A percentile compares a stretch with the other conserved stretches of the same genome.
Conservation (phyloP, 2,329 filamentous ascomycete genomes). For the Fusarium bulbicola region DNA sequence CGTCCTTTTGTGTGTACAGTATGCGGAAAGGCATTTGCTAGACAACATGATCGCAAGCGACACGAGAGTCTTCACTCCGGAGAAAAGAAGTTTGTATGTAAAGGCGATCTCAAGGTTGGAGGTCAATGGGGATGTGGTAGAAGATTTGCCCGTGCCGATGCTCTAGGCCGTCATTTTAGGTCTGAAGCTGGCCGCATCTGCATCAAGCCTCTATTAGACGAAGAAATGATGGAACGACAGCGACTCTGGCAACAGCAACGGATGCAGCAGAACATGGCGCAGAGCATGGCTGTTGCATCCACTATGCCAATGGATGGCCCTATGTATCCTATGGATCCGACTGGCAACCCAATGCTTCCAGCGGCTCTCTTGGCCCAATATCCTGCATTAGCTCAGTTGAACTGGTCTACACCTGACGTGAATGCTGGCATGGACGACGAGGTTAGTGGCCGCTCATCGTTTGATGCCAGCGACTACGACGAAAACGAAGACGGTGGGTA, state of each 20-base stretch:
- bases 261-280: slow-evolving; percentile 70
- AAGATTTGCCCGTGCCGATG: slow-evolving; percentile 93
- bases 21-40: slow-evolving; percentile 95
- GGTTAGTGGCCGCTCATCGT: slow-evolving; percentile 80
- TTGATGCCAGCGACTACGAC: slow-evolving; percentile 82
- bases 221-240: slow-evolving; percentile 87
- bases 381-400: slow-evolving; percentile 88
- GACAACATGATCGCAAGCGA: slow-evolving; percentile 96
- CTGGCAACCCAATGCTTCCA: slow-evolving; percentile 75
- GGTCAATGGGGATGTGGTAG: slow-evolving; percentile 93
- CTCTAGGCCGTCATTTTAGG: slow-evolving; percentile 91
- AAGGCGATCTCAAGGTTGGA: slow-evolving; percentile 84
- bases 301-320: slow-evolving; percentile 67
- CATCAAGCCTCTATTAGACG: slow-evolving; percentile 96
- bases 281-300: slow-evolving; percentile 65
- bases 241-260: slow-evolving; percentile 78
- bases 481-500: slow-evolving; percentile 77
- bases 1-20: slow-evolving; percentile 97
- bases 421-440: slow-evolving; percentile 79
- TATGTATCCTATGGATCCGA: slow-evolving; percentile 63
- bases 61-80: slow-evolving; percentile 96
- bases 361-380: slow-evolving; percentile 91
- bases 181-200: slow-evolving; percentile 95
- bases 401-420: slow-evolving; percentile 76
- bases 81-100: slow-evolving; percentile 98